A percentile compares a stretch with the other conserved stretches of the same genome.
phyloP scores from a whole-genome alignment of 2,329 filamentous ascomycete species.

The Hymenoscyphus salicellus region DNA sequence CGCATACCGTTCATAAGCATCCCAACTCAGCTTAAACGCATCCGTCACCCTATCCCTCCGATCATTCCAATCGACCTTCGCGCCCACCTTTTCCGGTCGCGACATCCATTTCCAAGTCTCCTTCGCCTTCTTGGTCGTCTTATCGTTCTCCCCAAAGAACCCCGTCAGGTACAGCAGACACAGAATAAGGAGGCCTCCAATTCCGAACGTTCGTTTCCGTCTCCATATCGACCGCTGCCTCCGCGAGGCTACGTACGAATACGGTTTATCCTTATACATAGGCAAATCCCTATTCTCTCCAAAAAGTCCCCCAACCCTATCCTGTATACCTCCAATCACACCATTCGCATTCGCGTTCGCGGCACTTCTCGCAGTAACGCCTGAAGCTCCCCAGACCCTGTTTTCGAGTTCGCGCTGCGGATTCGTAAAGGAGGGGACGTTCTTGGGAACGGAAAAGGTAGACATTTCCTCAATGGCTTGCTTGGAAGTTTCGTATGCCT shows the following conservation, averaged over 20 bases:
- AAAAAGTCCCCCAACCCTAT: constrained; percentile 63
- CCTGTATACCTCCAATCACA: constrained; percentile 53
- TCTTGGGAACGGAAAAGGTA: constrained; percentile 63
- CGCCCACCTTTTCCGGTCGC: constrained; percentile 44
- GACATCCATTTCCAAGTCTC: constrained; percentile 57
- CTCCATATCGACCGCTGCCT: constrained; percentile 59
- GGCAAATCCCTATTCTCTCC: constrained; percentile 63
- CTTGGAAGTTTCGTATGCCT: constrained; percentile 39
- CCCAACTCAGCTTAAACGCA: constrained; percentile 88
- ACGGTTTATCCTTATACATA: constrained; percentile 99
- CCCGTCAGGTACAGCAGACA: constrained; percentile 68
- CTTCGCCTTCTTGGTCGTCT: constrained; percentile 36
- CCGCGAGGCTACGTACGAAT: constrained; percentile 61
- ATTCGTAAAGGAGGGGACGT: constrained; percentile 66
- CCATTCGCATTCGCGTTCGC: constrained; percentile 30
- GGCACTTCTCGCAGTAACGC: constrained; percentile 41
- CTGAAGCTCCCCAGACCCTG: constrained; percentile 58
- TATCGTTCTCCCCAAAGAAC: constrained; percentile 45
- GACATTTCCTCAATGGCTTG: constrained; percentile 49
- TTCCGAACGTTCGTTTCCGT: constrained; percentile 58
- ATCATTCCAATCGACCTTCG: constrained; percentile 67
- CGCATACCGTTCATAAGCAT: constrained; percentile 85
- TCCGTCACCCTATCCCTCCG: constrained; percentile 80
- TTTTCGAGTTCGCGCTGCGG: constrained; percentile 65
- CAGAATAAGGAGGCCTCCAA: constrained; percentile 53